Evolutionary conservation across 306 rosid species (phyloP).

Genomic region (Acmispon strigosus): DNA sequence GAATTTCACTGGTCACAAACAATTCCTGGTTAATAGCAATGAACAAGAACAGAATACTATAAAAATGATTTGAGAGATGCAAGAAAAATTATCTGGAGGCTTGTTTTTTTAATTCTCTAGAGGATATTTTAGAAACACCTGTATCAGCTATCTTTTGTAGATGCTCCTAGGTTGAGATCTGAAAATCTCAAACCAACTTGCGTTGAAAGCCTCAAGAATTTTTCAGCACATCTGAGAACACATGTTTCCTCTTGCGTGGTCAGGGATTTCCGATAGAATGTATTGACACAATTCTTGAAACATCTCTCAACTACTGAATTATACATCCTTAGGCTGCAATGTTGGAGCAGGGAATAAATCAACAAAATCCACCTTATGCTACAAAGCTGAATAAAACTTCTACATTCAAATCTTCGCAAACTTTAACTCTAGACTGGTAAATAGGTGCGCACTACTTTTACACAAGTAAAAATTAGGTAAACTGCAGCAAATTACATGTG

Average conservation of each 20-base stretch:
- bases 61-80: background rate
- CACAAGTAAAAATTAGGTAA: background rate
- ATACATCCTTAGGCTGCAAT: constrained; percentile 40
- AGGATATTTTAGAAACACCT: constrained; percentile 9
- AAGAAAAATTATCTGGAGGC: background rate
- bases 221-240: constrained; percentile 37
- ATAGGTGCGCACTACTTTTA: background rate
- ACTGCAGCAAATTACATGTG: background rate
- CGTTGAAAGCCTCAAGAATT: constrained; percentile 34
- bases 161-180: constrained; percentile 25
- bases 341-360: constrained; percentile 19
- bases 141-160: constrained; percentile 17
- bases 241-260: constrained; percentile 42
- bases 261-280: constrained; percentile 31
- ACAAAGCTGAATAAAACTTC: background rate
- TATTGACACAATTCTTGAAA: constrained; percentile 33
- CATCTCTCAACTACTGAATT: constrained; percentile 40
- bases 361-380: constrained; percentile 8
- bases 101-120: too few relatives aligned
- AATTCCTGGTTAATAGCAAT: constrained; percentile 7
- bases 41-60: background rate
- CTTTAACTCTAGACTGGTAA: background rate
- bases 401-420: background rate
- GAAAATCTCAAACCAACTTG: constrained; percentile 28
- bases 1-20: constrained; percentile 16